phyloP scores from a whole-genome alignment of 1,284 basidiomycete genomes.

The Dichomitus squalens region DNA sequence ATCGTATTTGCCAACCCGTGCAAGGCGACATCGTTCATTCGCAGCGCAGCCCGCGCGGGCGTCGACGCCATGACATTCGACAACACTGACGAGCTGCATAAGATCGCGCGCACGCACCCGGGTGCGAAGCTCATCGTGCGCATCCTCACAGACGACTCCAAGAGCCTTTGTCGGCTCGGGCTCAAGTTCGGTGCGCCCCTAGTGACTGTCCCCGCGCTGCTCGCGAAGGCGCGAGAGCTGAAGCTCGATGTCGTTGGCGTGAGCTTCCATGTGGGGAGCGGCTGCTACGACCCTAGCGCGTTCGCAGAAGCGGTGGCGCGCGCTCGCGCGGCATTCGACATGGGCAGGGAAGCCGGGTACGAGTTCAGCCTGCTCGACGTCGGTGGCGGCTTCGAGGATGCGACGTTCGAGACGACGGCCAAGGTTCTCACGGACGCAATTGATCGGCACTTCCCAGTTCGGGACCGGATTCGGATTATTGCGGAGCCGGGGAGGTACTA shows the following conservation, averaged over 20 bases:
- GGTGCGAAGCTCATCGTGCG: constrained; percentile 88
- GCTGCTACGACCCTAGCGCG: constrained; percentile 90
- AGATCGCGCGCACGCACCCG: constrained; percentile 86
- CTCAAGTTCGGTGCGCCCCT: constrained; percentile 98
- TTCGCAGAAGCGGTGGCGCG: constrained; percentile 91
- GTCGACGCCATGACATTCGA: constrained; percentile 98
- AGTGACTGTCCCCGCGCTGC: constrained; percentile 76
- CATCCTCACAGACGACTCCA: constrained; percentile 97
- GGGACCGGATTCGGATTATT: constrained; percentile 79
- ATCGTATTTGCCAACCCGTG: constrained; percentile 99
- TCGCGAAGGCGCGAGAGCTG: constrained; percentile 81
- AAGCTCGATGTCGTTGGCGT: constrained; percentile 91
- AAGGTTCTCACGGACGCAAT: constrained; percentile 74
- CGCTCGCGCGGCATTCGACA: constrained; percentile 85
- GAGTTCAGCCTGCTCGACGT: constrained; percentile 87
- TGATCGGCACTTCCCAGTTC: constrained; percentile 85
- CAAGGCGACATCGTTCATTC: constrained; percentile 94
- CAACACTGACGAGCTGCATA: constrained; percentile 97
- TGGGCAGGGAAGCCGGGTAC: constrained; percentile 85
- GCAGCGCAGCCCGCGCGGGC: constrained; percentile 76
- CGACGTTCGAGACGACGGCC: constrained; percentile 85
- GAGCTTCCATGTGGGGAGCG: constrained; percentile 97
- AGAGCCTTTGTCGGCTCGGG: constrained; percentile 91
- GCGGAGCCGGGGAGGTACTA: constrained; percentile 97
- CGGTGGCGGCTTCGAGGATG: constrained; percentile 95